A percentile compares a stretch with the other conserved stretches of the same genome.
Evolutionary conservation across 1,284 basidiomycete species (phyloP).

Genomic region (Pterula multifida): DNA sequence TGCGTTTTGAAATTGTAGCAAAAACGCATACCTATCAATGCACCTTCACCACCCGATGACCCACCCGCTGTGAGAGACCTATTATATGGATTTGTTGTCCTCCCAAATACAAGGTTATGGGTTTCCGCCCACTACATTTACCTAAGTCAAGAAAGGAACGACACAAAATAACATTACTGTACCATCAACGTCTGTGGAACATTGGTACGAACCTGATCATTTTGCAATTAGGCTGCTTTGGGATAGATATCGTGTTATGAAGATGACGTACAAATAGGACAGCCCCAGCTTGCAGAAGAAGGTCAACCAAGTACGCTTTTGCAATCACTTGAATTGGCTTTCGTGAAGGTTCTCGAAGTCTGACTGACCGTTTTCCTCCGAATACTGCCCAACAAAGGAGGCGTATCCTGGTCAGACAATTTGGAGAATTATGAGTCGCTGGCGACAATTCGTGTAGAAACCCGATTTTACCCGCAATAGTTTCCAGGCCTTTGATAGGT

Average conservation of each 20-base stretch:
- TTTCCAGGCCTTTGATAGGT: conserved; percentile 42
- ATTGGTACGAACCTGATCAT: conserved; percentile 24
- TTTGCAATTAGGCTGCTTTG: neutral
- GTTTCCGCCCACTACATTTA: conserved; percentile 22
- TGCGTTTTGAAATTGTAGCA: conserved; percentile 13
- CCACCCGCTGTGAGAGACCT: conserved; percentile 41
- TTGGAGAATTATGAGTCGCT: conserved; percentile 5
- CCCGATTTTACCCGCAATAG: conserved; percentile 35
- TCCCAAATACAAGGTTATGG: conserved; percentile 24
- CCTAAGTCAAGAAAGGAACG: conserved; percentile 13
- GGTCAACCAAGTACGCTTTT: conserved; percentile 20
- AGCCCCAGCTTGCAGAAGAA: conserved; percentile 15
- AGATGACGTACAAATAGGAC: neutral
- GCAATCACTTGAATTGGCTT: neutral
- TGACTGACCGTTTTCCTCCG: conserved; percentile 23
- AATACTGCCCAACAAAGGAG: conserved; percentile 26
- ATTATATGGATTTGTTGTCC: conserved; percentile 33
- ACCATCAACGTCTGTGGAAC: conserved; percentile 34
- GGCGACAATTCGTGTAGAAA: conserved; percentile 11
- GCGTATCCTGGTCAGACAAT: conserved; percentile 24
- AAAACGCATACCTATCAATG: conserved; percentile 31
- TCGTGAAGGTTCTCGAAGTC: neutral
- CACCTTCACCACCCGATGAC: conserved; percentile 53
- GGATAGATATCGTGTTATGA: neutral
- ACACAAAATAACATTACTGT: too few relatives aligned